Conservation (phyloP, 2,329 filamentous ascomycete species). For the Trichoderma koningii region DNA sequence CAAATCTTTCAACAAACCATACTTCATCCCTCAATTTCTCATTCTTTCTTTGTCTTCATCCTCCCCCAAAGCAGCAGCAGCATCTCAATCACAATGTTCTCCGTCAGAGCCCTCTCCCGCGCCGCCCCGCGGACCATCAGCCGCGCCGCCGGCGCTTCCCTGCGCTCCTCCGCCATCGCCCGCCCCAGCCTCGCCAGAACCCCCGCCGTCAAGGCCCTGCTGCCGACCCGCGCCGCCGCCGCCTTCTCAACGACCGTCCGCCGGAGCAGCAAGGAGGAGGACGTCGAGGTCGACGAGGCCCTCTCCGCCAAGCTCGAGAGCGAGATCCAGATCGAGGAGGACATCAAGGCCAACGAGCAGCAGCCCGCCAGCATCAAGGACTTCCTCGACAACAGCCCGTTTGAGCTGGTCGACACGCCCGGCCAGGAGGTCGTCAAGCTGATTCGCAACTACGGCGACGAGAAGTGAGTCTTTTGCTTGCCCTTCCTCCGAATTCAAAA, state of each 20-base stretch:
- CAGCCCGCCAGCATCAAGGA: conserved; percentile 78
- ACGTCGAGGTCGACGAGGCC: conserved; percentile 68
- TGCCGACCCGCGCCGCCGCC: conserved; percentile 44
- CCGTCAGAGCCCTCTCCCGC: conserved; percentile 66
- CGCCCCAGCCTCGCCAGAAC: conserved; percentile 54
- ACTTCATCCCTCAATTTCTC: not conserved
- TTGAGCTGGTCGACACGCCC: conserved; percentile 76
- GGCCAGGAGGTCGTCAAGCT: conserved; percentile 89
- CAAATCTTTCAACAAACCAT: conserved; percentile 34
- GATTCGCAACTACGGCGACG: conserved; percentile 79
- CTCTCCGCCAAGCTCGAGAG: conserved; percentile 82
- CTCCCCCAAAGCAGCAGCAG: not conserved
- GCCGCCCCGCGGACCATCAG: conserved; percentile 65
- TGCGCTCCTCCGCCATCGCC: conserved; percentile 52
- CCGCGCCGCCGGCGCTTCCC: conserved; percentile 56
- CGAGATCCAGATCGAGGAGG: conserved; percentile 81
- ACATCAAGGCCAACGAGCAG: conserved; percentile 72
- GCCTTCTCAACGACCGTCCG: conserved; percentile 50
- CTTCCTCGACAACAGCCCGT: conserved; percentile 83
- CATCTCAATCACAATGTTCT: conserved; percentile 59
- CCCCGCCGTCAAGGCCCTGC: conserved; percentile 40
- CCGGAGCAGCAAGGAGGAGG: conserved; percentile 38
- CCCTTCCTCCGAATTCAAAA: too few species aligned
- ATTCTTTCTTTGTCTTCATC: not conserved
- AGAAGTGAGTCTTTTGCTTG: conserved; percentile 60